Percentiles rank a stretch among this genome's conserved stretches.
Evolutionary conservation across 352 stramenopile genomes (phyloP).

Genomic region (Elongisporangium undulatum): DNA sequence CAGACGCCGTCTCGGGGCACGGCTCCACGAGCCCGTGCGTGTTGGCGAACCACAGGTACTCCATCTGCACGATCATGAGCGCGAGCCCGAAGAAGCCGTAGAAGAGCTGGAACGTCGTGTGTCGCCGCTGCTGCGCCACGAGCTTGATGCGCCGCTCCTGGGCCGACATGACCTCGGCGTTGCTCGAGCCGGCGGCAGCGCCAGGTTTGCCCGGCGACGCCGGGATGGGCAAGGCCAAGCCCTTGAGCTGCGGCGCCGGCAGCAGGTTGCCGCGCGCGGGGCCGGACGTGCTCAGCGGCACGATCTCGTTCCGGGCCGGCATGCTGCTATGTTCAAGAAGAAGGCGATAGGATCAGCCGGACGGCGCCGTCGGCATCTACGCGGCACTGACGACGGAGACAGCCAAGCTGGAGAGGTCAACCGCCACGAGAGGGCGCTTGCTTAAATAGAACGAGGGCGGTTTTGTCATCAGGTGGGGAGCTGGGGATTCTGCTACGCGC

Average conservation of each 20-base stretch:
- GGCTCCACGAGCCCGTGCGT: slow-evolving; percentile 25
- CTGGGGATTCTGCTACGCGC: too few relatives aligned
- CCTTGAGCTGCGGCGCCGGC: neutral
- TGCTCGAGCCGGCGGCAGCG: slow-evolving; percentile 26
- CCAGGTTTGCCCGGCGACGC: slow-evolving; percentile 6
- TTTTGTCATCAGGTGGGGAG: neutral
- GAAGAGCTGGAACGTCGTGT: slow-evolving; percentile 67
- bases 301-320: slow-evolving; percentile 60
- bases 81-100: slow-evolving; percentile 55
- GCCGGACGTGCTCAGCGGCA: slow-evolving; percentile 24
- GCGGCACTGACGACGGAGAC: neutral
- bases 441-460: neutral
- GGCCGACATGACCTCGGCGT: slow-evolving; percentile 27
- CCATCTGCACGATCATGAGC: slow-evolving; percentile 75
- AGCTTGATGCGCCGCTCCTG: slow-evolving; percentile 54
- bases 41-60: slow-evolving; percentile 71
- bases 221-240: slow-evolving; percentile 8
- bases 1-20: slow-evolving; percentile 13
- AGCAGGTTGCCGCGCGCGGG: neutral
- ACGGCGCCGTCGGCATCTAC: slow-evolving; percentile 1
- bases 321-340: slow-evolving; percentile 14
- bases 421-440: too few relatives aligned
- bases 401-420: neutral
- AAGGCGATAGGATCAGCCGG: neutral
- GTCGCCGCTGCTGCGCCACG: slow-evolving; percentile 32